Base-by-base conservation (phyloP, 352 stramenopile genomes). In the Nothophytophthora sp. region DNA sequence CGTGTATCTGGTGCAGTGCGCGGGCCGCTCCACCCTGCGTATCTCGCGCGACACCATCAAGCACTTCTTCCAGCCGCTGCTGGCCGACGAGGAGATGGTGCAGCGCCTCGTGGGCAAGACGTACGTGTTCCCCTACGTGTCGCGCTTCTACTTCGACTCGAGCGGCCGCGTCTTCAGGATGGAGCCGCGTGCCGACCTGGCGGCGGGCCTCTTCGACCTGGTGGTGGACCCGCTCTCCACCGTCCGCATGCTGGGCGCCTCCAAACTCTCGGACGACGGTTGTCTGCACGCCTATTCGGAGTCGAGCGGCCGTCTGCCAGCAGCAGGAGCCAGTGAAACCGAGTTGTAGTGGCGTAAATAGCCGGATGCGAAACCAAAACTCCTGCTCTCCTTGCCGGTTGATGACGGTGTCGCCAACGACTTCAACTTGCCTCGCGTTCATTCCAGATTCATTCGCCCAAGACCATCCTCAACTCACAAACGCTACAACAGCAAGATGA, bases 41-140 rank as follows among this genome's bases (percentile, higher is more conserved):
- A 86, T 89, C 59, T 82, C 67, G 4, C 58, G 75, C 20, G 68
- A 81, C 42, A 89, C 78, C 15, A 81, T 89, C 63, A 60, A 63
- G 42, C 66, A 87, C 28, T 83, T 89, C 34, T 89, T 87, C 37
- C 63, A 78, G 36, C 75, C 73, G 1, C 33, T 89, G 12, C 44
- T 84, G 7, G 59, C 60, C 6, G 72, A 89, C 43, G 78, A 87
- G 41, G 23, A 60, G 4, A 69, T 89, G 55, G 78, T 87, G n/a
- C 75, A 87, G 57, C 61, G 60, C 16, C 68, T 89, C 29, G 64
- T 89, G 16, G 78, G 78, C 13, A 66, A 83, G 39, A 63, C 73
- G 29, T 86, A 86, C 50, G 57, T 58, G 33, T 82, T 86, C 39
- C 63, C 74, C 4, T 86, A 82, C 41, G 67, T 63, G 4, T 73